These are phyloP conservation scores for Mitragyna speciosa DNA, from an alignment of 257 asterid species.

Conservation along the genomic window DNA sequence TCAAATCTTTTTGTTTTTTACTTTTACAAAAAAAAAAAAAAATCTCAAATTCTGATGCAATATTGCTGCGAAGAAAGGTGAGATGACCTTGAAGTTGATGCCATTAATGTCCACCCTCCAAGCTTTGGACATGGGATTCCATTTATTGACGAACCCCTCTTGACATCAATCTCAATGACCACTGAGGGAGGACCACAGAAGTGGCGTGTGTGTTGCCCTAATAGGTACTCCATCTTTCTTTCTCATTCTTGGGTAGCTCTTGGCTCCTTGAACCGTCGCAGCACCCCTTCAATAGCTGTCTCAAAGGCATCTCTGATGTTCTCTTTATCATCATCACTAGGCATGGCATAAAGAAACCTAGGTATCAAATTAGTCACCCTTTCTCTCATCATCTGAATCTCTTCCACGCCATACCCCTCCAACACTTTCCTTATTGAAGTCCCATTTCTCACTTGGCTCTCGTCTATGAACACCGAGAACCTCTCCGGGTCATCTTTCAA, in stretches of 20 bases:
- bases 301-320: constrained; percentile 68
- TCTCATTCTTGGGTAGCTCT: constrained; percentile 5
- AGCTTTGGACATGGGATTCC: background rate
- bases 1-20: background rate
- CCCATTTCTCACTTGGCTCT: constrained; percentile 59
- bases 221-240: background rate
- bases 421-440: constrained; percentile 28
- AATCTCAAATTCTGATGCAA: too few relatives aligned
- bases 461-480: constrained; percentile 70
- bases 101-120: background rate
- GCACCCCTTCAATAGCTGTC: constrained; percentile 64
- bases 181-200: too few relatives aligned
- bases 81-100: background rate
- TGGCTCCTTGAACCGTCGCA: constrained; percentile 67
- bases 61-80: too few relatives aligned
- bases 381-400: constrained; percentile 63
- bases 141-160: background rate
- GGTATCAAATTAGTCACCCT: constrained; percentile 66
- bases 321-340: constrained; percentile 39
- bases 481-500: constrained; percentile 66
- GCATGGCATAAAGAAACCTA: constrained; percentile 52
- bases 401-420: constrained; percentile 50
- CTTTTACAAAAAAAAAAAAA: too few relatives aligned
- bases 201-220: background rate
- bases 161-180: background rate